Conservation (phyloP, 345 rosid species). For the Eucalyptus erythrocorys region DNA sequence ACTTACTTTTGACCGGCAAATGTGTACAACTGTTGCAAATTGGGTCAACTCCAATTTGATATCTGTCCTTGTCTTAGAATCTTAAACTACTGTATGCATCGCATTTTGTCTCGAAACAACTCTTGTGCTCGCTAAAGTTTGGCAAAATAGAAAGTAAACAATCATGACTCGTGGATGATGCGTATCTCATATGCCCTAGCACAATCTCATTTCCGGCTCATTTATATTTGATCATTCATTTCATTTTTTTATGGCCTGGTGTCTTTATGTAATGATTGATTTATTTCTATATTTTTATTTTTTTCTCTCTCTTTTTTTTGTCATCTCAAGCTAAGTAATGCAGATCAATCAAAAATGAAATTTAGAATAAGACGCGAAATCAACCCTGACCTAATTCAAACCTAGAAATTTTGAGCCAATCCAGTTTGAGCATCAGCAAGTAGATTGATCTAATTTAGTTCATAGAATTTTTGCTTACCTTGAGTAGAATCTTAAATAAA, state of each 20-base stretch:
- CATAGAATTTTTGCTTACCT: too few relatives aligned
- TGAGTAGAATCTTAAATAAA: too few relatives aligned
- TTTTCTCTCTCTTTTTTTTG: fast-evolving
- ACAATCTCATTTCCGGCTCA: neutral
- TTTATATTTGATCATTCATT: neutral
- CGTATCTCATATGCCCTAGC: neutral
- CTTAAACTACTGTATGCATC: neutral
- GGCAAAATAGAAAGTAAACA: neutral
- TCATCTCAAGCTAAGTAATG: fast-evolving
- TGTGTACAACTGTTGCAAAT: neutral
- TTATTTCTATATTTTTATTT: neutral
- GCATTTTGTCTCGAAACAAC: neutral
- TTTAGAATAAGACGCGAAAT: neutral
- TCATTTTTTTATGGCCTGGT: fast-evolving
- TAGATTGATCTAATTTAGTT: too few relatives aligned
- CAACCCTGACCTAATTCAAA: neutral
- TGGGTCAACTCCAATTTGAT: neutral
- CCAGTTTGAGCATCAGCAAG: neutral
- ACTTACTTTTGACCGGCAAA: neutral
- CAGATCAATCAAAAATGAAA: neutral
- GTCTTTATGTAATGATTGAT: neutral
- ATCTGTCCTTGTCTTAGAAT: neutral
- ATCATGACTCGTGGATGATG: neutral
- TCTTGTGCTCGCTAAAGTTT: neutral
- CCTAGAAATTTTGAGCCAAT: neutral